Conservation (phyloP, 2,329 filamentous ascomycete species). For the Elsinoe arachidis region DNA sequence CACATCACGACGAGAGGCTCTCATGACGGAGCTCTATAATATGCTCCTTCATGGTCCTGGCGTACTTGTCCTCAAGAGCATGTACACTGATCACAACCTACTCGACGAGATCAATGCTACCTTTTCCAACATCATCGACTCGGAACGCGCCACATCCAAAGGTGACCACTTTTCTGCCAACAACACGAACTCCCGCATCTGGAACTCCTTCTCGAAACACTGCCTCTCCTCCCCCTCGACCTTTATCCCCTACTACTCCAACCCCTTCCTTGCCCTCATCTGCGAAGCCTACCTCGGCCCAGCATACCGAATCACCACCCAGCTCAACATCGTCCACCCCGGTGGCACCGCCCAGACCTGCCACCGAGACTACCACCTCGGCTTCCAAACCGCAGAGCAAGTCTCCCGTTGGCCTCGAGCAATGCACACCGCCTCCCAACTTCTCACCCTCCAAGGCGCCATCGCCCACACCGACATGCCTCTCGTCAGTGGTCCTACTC, state of each 20-base stretch:
- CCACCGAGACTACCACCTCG: conserved; percentile 57
- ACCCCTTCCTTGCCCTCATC: conserved; percentile 48
- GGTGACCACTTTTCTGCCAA: conserved; percentile 54
- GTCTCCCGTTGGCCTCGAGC: conserved; percentile 43
- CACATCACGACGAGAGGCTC: conserved; percentile 25
- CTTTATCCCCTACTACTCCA: conserved; percentile 52
- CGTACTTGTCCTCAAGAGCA: conserved; percentile 48
- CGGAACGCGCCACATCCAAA: conserved; percentile 32
- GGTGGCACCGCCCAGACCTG: conserved; percentile 49
- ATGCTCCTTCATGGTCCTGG: conserved; percentile 50
- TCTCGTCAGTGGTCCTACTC: conserved; percentile 49
- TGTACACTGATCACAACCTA: conserved; percentile 38
- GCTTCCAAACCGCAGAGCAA: conserved; percentile 47
- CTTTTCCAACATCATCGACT: conserved; percentile 42
- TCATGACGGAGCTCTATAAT: conserved; percentile 55
- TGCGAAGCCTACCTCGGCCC: conserved; percentile 52
- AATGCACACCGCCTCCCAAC: conserved; percentile 47
- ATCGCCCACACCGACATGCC: conserved; percentile 56
- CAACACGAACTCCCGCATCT: conserved; percentile 52
- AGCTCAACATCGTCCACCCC: conserved; percentile 55
- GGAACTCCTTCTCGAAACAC: conserved; percentile 59
- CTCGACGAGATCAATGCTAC: conserved; percentile 41
- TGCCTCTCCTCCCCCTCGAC: conserved; percentile 42
- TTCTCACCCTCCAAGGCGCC: conserved; percentile 54
- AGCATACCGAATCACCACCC: conserved; percentile 51